Percentiles rank a stretch among this genome's conserved stretches.
Evolutionary conservation across 2,329 filamentous ascomycete genomes (phyloP).

Genomic region (Kalmusia sp.): DNA sequence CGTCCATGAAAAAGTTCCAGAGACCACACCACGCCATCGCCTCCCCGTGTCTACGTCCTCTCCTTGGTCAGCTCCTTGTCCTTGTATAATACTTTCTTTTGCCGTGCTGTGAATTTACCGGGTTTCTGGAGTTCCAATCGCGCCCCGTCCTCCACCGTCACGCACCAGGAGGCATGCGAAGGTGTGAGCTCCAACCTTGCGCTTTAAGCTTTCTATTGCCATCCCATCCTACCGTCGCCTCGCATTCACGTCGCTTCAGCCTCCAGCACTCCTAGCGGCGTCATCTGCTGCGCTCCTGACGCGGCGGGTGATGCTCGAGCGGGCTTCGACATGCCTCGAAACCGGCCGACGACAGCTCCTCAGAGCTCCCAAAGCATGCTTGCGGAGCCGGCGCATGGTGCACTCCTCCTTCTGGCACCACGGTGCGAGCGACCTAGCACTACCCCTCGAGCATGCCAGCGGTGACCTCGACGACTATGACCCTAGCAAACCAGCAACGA

Average conservation of each 20-base stretch:
- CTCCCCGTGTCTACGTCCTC: slow-evolving; percentile 18
- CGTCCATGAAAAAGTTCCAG: slow-evolving; percentile 29
- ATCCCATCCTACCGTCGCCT: slow-evolving; percentile 12
- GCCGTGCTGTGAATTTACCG: slow-evolving; percentile 1
- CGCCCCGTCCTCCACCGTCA: slow-evolving; percentile 5
- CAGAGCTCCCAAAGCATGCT: slow-evolving; percentile 47
- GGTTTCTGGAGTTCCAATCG: slow-evolving; percentile 12
- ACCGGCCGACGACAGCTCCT: slow-evolving; percentile 61
- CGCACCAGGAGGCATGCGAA: slow-evolving; percentile 15
- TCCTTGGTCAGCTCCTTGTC: slow-evolving; percentile 6
- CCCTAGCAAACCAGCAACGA: slow-evolving; percentile 10
- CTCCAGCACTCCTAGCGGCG: slow-evolving; percentile 29
- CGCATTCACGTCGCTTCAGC: slow-evolving; percentile 4
- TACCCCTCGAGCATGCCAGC: slow-evolving; percentile 28
- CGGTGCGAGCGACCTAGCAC: slow-evolving; percentile 56
- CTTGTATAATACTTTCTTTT: slow-evolving; percentile 13
- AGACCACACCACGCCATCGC: slow-evolving; percentile 17
- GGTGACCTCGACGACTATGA: slow-evolving; percentile 19
- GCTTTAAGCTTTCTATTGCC: background rate
- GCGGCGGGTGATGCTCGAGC: slow-evolving; percentile 62
- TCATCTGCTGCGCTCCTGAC: slow-evolving; percentile 26
- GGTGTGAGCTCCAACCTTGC: slow-evolving; percentile 26
- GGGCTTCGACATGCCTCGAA: slow-evolving; percentile 65
- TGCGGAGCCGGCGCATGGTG: slow-evolving; percentile 56
- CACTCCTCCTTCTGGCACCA: slow-evolving; percentile 65